phyloP scores from a whole-genome alignment of 305 asterid genomes.

The Rubia peregrina region DNA sequence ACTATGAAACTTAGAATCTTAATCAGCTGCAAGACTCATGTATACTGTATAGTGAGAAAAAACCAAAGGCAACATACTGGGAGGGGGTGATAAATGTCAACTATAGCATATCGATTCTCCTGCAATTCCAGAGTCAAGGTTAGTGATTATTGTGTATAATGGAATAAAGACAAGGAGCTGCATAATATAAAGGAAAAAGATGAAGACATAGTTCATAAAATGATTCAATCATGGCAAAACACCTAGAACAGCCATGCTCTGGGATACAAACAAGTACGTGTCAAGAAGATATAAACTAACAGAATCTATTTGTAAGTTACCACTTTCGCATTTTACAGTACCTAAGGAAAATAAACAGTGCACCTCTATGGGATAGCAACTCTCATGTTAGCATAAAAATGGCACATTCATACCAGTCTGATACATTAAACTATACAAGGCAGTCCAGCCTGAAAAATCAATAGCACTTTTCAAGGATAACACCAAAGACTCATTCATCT shows the following conservation, averaged over 20 bases:
- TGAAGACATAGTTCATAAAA: not conserved
- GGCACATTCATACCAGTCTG: not conserved
- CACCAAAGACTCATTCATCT: not conserved
- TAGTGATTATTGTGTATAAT: not conserved
- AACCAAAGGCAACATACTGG: conserved; percentile 48
- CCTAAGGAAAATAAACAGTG: not conserved
- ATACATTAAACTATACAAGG: not conserved
- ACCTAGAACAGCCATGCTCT: not conserved
- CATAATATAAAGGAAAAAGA: not conserved
- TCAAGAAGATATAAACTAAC: not conserved
- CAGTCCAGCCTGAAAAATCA: conserved; percentile 2
- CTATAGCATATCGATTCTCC: conserved; percentile 84
- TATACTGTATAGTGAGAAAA: conserved; percentile 18
- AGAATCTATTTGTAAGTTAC: not conserved
- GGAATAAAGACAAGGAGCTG: not conserved
- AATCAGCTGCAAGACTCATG: conserved; percentile 23
- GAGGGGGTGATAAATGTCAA: conserved; percentile 83
- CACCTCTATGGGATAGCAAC: not conserved
- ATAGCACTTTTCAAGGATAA: not conserved
- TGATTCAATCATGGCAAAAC: not conserved
- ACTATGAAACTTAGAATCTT: conserved; percentile 13
- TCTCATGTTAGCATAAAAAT: not conserved
- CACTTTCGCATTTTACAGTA: not conserved
- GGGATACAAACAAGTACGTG: not conserved
- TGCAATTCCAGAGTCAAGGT: conserved; percentile 35